Conservation (phyloP, 768 basidiomycete species). For the Tricholoma sp. region DNA sequence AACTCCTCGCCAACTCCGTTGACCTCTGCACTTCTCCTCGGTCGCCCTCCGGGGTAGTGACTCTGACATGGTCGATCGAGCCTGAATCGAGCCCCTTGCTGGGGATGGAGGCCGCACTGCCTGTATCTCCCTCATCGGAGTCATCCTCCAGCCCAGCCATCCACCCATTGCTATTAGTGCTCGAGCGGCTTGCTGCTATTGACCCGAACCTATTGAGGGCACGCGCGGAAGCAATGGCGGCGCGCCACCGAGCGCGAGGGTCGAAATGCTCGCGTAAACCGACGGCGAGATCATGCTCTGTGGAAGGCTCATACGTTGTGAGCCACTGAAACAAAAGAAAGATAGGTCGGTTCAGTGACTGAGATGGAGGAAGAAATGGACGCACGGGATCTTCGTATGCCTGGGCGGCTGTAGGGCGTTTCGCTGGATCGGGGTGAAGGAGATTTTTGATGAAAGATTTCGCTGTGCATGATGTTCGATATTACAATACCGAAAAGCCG, state of each 20-base stretch:
- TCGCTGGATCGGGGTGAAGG: slow-evolving; percentile 63
- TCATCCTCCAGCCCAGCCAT: slow-evolving; percentile 10
- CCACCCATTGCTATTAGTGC: slow-evolving; percentile 29
- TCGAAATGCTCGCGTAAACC: slow-evolving; percentile 84
- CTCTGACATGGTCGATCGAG: slow-evolving; percentile 36
- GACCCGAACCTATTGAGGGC: slow-evolving; percentile 35
- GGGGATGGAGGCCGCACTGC: slow-evolving; percentile 9
- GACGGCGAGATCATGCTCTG: slow-evolving; percentile 66
- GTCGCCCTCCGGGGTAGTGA: slow-evolving; percentile 25
- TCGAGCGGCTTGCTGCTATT: slow-evolving; percentile 16
- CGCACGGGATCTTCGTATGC: slow-evolving; percentile 66
- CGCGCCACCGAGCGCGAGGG: slow-evolving; percentile 66
- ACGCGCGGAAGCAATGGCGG: slow-evolving; percentile 54
- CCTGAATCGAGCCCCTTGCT: slow-evolving; percentile 22
- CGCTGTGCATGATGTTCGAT: slow-evolving; percentile 38
- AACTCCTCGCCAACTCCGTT: slow-evolving; percentile 1
- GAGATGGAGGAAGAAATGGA: slow-evolving; percentile 1
- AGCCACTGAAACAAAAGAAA: slow-evolving; percentile 52
- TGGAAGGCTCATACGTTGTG: slow-evolving; percentile 56
- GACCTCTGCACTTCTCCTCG: slow-evolving; percentile 1
- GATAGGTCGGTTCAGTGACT: not conserved
- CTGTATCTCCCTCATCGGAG: slow-evolving; percentile 27
- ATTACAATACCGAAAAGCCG: not conserved
- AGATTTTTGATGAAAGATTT: slow-evolving; percentile 78
- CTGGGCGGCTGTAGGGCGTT: slow-evolving; percentile 69